Base-by-base conservation (phyloP, 1,284 basidiomycete species). In the Papiliotrema flavescens region DNA sequence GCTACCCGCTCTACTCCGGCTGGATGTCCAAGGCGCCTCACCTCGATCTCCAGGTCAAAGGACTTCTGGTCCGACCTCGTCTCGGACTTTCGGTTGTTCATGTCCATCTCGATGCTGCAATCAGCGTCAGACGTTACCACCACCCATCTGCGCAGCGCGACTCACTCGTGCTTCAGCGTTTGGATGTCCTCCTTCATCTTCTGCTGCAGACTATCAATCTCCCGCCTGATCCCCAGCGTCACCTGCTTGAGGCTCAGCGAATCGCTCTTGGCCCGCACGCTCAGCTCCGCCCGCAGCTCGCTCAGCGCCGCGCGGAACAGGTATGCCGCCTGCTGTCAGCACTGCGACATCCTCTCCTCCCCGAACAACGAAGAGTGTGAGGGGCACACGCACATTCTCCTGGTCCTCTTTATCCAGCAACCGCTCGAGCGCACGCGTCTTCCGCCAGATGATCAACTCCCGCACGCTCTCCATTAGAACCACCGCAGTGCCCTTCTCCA, bases 171-270 rank as follows among this genome's bases (percentile, higher is more conserved):
- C 76, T 92, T 93, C 66, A 99, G 79, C 36, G 83, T 87, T 23
- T 83, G 84, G 41, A 98, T 79, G 66, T 96, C 91, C 74, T 97
- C 92, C 76, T 95, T 95, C 85, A 98, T 89, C 76, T 89, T 93
- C 51, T 89, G 86, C 65, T 88, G 85, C 32, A 98, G 76, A 3
- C 82, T 79, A 69, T 99, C 95, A 13, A 95, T 86, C 53, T 98
- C 96, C 59, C 92, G 81, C 60, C 93, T 83, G 17, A 97, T 81
- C 0, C 87, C 83, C 84, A 17, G 85, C 87, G 44, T 53, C 51
- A 45, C 44, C 35, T 36, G 24, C 20, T 47, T 28, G 24, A 47
- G 23, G 8, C 11, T 17, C 23, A 47, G 20, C 17, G 45, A 47
- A 68, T 96, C 94, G 66, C 91, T 95, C 53, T 89, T 84, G 2